Evolutionary conservation across 2,329 filamentous ascomycete genomes (phyloP), one percentile per base, ranked within the genome.

Genomic region (Cladosporium sphaerospermum): DNA sequence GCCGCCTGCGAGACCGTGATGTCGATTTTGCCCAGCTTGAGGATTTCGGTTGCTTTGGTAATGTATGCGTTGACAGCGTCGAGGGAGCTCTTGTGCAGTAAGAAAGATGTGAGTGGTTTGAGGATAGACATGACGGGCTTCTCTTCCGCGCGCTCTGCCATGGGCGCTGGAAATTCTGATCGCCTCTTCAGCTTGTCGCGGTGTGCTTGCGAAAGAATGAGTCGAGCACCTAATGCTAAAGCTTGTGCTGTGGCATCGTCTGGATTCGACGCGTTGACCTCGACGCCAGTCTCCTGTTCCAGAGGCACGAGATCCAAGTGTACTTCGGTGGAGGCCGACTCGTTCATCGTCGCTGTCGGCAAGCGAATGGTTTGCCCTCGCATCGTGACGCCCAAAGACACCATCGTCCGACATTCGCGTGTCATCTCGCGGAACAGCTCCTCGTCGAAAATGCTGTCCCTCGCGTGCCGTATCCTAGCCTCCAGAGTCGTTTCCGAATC

Each of bases 381-480:
- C 11, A 84, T 79, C 23, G 78, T 79, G 10, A 96, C 84, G 9
- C 85, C 82, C 56, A 88, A 84, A 9, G 84, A 82, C 3, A 85
- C 78, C 18, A 96, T 75, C 0, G 78, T 78, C 13, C 90, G 85
- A 0, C 87, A 84, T 70, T 99, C 93, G 14, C 89, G 80, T 49
- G 85, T 84, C 55, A 97, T 76, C 70, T 99, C 93, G 61, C 95
- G 84, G 79, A 90, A 96, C 1, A 99, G 73, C 66, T 99, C 93
- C 64, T 91, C 85, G 28, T 88, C 83, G 62, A 88, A 90, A 16
- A 92, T 77, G 46, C 86, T 89, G 67, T 93, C 86, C 53, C 88
- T 79, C 2, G 88, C 86, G 61, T 88, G 81, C 14, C 85, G 80
- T 32, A 95, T 87, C 9, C 84, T 78, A 31, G 82, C 76, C 59